Evolutionary conservation across 1,284 basidiomycete species (phyloP), one percentile per base, ranked within the genome.

Genomic region (Boletus smithii): DNA sequence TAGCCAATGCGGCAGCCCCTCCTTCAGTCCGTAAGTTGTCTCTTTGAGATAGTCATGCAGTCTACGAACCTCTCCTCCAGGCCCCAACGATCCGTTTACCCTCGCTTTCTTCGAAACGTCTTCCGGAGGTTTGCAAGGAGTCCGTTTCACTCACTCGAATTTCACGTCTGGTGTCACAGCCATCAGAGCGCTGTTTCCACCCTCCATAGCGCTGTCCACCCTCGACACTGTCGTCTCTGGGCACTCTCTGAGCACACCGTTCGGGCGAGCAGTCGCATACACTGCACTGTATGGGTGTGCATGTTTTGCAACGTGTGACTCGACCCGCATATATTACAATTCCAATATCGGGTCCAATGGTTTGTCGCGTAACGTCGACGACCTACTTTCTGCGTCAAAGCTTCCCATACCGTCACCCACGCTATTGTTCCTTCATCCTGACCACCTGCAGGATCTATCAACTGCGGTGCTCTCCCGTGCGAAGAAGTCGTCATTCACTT

Each of bases 141-240:
- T 76, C 7, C 81, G 82, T 48, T 68, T 91, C 34, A 87, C 85
- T 0, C 88, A 91, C 59, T 78, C 86, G 58, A 89, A 88, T 53
- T 62, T 90, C 47, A 90, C 86, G 3, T 85, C 88, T 10, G 88
- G 85, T 36, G 82, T 89, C n/a, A 77, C 85, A 2, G 84, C 85
- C 4, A 73, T 77, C 17, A 80, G 83, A 37, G 74, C 77, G 5
- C 64, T 90, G 22, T 74, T 91, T 42, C 85, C 88, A 2, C 65
- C 79, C 13, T 77, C 81, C 14, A 77, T 76, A 44, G 72, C 76
- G 0, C 59, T 89, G 11, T 81, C 85, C 7, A 69, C 80, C 3
- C 63, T 85, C 38, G 88, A 91, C 62, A 88, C 85, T 2, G 68
- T 91, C 27, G 70, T 83, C 11, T 91, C 88, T n/a, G 77, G 78